Conservation (phyloP, 116 monocot species). For the Iris pallida region DNA sequence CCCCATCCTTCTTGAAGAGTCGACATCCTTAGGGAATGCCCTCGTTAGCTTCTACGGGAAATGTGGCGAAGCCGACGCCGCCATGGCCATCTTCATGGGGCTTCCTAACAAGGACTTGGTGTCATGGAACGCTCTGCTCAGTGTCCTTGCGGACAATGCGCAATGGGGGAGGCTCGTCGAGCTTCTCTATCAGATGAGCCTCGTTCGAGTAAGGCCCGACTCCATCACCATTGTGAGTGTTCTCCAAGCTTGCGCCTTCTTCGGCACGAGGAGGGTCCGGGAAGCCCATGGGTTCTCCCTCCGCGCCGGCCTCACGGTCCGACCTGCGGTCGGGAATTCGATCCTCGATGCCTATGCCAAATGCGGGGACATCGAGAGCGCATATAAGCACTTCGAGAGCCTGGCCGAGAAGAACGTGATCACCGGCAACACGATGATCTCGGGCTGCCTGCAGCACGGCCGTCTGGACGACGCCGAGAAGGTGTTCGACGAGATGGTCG, state of each 20-base stretch:
- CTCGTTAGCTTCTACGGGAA: conserved; percentile 66
- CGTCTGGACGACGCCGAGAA: conserved; percentile 31
- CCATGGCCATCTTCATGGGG: conserved; percentile 22
- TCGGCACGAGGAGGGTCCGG: conserved; percentile 27
- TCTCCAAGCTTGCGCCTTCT: conserved; percentile 37
- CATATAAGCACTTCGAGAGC: conserved; percentile 22
- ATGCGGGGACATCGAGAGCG: conserved; percentile 27
- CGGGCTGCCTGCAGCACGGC: conserved; percentile 44
- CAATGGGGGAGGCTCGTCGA: conserved; percentile 27
- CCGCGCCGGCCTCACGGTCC: conserved; percentile 18
- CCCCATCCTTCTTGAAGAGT: conserved; percentile 20
- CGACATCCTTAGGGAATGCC: conserved; percentile 58
- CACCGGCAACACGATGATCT: conserved; percentile 54
- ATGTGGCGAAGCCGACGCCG: conserved; percentile 42
- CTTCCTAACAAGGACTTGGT: conserved; percentile 40
- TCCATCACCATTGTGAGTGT: conserved; percentile 44
- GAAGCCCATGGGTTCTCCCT: conserved; percentile 61
- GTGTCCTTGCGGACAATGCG: conserved; percentile 35
- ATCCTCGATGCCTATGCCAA: conserved; percentile 56
- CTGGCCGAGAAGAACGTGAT: conserved; percentile 28
- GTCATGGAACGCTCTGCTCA: conserved; percentile 73
- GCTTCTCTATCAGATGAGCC: conserved; percentile 35
- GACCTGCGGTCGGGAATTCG: conserved; percentile 39
- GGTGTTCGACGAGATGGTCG: conserved; percentile 33
- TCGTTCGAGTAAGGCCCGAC: conserved; percentile 34